Conservation (phyloP, 371 early-diverging fungal genomes). For the Zychaea mexicana region DNA sequence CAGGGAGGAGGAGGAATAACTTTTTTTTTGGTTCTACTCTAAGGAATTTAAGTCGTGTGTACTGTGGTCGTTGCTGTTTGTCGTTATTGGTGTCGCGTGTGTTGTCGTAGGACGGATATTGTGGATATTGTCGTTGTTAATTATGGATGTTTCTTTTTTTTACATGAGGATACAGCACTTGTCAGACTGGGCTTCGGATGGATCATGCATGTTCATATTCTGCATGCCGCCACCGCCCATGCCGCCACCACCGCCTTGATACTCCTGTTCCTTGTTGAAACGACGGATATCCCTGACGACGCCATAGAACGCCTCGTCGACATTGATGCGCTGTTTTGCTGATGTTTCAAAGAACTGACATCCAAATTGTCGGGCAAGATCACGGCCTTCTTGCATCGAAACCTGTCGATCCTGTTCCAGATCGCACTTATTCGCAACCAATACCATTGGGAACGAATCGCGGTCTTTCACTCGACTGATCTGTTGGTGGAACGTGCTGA, state of each 20-base stretch:
- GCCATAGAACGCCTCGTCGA: slow-evolving; percentile 88
- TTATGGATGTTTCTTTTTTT: slow-evolving; percentile 6
- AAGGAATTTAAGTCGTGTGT: too few species aligned
- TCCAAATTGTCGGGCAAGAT: slow-evolving; percentile 74
- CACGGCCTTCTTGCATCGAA: slow-evolving; percentile 79
- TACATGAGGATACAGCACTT: slow-evolving; percentile 27
- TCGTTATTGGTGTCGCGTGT: too few species aligned
- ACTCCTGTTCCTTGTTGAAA: slow-evolving; percentile 63
- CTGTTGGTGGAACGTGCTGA: slow-evolving; percentile 73
- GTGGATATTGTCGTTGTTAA: too few species aligned
- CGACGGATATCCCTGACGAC: slow-evolving; percentile 86
- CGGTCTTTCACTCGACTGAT: slow-evolving; percentile 83
- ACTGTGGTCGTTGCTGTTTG: too few species aligned
- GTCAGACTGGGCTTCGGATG: slow-evolving; percentile 18
- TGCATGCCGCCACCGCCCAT: slow-evolving; percentile 9
- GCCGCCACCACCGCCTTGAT: slow-evolving; percentile 6
- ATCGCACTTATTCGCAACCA: slow-evolving; percentile 97
- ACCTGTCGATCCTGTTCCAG: slow-evolving; percentile 81
- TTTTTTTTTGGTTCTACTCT: too few species aligned
- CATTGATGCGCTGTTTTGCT: slow-evolving; percentile 87
- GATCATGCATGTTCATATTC: slow-evolving; percentile 19
- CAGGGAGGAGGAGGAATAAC: too few species aligned
- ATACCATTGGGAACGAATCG: slow-evolving; percentile 83
- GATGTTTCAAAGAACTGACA: slow-evolving; percentile 90
- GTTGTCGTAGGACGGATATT: too few species aligned